These are phyloP conservation scores for Podospora anserina DNA, from an alignment of 495 filamentous ascomycete genomes.

Conservation along the genomic window DNA sequence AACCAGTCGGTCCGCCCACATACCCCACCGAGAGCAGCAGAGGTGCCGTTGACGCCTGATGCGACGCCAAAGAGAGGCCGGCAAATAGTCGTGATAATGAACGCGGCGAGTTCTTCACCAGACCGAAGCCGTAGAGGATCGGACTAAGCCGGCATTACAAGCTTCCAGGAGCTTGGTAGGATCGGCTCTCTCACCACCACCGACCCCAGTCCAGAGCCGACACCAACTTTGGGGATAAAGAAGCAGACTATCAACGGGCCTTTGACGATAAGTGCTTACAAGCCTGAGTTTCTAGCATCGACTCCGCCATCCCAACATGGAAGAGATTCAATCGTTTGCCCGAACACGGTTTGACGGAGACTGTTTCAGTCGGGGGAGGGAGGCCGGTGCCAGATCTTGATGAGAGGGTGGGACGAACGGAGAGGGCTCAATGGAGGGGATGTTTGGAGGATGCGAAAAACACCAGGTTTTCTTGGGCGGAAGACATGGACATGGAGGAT, in stretches of 20 bases:
- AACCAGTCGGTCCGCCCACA: neutral
- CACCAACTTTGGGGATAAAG: neutral
- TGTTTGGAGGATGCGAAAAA: slow-evolving; percentile 26
- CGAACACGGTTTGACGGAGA: slow-evolving; percentile 18
- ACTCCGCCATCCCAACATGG: neutral
- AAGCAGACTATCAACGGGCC: slow-evolving; percentile 10
- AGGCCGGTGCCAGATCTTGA: slow-evolving; percentile 24
- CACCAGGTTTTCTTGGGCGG: slow-evolving; percentile 33
- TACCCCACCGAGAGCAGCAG: neutral
- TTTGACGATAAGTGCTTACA: slow-evolving; percentile 21
- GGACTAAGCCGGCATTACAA: neutral
- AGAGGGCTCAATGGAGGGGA: slow-evolving; percentile 22
- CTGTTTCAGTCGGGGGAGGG: slow-evolving; percentile 32
- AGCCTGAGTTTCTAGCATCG: slow-evolving; percentile 18
- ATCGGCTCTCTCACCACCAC: neutral
- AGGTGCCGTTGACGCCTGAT: slow-evolving; percentile 13
- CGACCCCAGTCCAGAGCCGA: neutral
- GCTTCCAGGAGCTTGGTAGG: no score
- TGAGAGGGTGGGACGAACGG: slow-evolving; percentile 28
- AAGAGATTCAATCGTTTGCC: neutral
- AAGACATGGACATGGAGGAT: slow-evolving; percentile 20
- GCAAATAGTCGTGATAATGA: neutral
- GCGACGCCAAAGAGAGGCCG: slow-evolving; percentile 12
- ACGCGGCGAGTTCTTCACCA: neutral
- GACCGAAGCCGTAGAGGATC: no score